Evolutionary conservation across 2,329 filamentous ascomycete genomes (phyloP), one percentile per base, ranked within the genome.

Genomic region (Pezicula radicicola): DNA sequence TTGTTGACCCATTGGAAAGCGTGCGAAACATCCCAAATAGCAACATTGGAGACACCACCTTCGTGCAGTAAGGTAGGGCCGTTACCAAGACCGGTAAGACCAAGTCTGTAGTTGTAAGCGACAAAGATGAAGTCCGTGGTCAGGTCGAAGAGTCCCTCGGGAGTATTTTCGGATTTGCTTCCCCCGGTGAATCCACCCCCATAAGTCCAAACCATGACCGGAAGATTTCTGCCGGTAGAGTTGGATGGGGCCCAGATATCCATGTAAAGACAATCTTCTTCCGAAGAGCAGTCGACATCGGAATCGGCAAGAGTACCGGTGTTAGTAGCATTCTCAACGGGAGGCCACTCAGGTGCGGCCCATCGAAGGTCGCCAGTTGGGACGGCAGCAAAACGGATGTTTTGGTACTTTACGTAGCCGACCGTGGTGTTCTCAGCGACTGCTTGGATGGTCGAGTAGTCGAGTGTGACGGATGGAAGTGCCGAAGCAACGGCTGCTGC

Each of bases 1-100:
- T 73, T 65, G 48, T 74, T 70, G 1, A 76, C 72, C 76, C 76
- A 80, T 50, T 76, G 62, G 18, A 79, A 67, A 2, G 72, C 70
- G 3, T 72, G 65, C 53, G 76, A 72, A 54, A 76, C 74, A 58
- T 72, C 69, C 28, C 74, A 63, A 25, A 63, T 39, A 10, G 49
- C 51, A 19, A 49, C 43, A 30, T 62, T 62, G 3, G 59, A 57
- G 10, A 53, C 61, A 6, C 59, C 64, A 10, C 66, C 66, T 48
- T 68, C 58, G 44, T 69, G 66, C 3, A 57, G 49, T 7, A 63
- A 46, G 4, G 60, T 61, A 3, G 62, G 60, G 1, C 64, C 62
- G 28, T 60, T 67, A 8, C 62, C 62, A 16, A 66, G 47, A 16
- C 66, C 65, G 10, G 63, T 64, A 39, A 67, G 57, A 25, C 66